Base-by-base conservation (phyloP, 2,329 filamentous ascomycete genomes). In the Lecanosticta acicola region DNA sequence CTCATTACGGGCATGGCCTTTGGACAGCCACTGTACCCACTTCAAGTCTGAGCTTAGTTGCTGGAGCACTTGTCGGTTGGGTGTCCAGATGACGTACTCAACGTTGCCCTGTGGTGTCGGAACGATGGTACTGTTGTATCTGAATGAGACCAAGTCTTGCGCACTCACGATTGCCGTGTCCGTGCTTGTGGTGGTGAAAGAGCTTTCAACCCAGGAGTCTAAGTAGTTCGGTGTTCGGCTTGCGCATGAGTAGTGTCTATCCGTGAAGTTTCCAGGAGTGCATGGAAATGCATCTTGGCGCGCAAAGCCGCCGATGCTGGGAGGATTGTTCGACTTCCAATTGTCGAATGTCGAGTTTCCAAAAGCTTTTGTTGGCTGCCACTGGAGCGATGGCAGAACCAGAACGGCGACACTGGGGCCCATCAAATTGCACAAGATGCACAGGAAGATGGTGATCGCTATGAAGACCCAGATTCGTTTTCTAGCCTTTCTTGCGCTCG, bases 341-440 rank as follows among this genome's bases (percentile, higher is more conserved):
- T 4, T 17, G 2, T 8, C 18, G n/a, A 38, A 46, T 16, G 3
- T 32, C 9, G 4, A 7, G 10, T 19, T 19, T 2, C 19, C 41
- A 32, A 29, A 8, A 14, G 13, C 18, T 4, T 18, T 20, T 3
- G 53, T 51, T 3, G 55, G 39, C 8, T 56, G 35, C 56, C 55
- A 61, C 29, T 58, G 51, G 17, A 62, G 35, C 10, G 50, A 53
- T 2, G 59, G 61, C 1, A 63, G 42, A 4, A 58, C 49, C 7
- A 63, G 44, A 0, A 62, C 60, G 13, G 61, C 60, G 8, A 38
- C 24, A 3, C 59, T 56, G 8, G 62, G 60, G 9, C 61, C 61
- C 59, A 64, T 65, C 3, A 65, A 44, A 32, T 63, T 65, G 41
- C 56, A 58, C 0, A 63, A 21, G 8, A 57, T 45, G 33, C 57